A percentile compares a stretch with the other conserved stretches of the same genome.
These are phyloP conservation scores for Ogataea methanolica DNA, from an alignment of 805 yeast species.

Conservation along the genomic window DNA sequence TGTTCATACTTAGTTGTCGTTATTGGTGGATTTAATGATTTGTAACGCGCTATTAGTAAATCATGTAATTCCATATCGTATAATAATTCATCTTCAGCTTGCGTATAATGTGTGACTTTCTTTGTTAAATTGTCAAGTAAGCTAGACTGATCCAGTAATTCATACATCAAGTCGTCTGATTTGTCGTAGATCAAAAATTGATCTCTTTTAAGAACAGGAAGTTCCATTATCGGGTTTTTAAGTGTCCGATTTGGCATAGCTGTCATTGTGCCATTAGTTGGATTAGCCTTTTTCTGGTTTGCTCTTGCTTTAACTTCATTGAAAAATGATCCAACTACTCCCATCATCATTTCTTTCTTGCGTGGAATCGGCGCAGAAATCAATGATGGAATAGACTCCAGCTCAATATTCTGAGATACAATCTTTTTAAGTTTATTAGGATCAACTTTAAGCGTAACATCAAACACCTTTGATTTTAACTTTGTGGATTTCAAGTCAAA, in stretches of 20 bases:
- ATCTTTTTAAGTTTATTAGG: conserved; percentile 7
- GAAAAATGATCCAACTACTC: conserved; percentile 25
- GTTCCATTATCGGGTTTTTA: conserved; percentile 27
- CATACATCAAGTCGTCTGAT: conserved; percentile 4
- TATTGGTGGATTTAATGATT: too few relatives aligned
- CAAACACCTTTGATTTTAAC: conserved; percentile 6
- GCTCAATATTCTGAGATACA: conserved; percentile 5
- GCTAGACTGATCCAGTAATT: neutral
- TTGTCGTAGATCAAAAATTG: conserved; percentile 33
- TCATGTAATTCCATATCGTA: too few relatives aligned
- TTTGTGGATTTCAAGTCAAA: conserved; percentile 11
- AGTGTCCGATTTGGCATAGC: conserved; percentile 13
- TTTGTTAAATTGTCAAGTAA: neutral
- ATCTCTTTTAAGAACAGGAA: conserved; percentile 27
- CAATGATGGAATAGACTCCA: neutral
- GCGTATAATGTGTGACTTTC: neutral
- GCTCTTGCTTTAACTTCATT: conserved; percentile 36
- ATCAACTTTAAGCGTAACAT: conserved; percentile 12
- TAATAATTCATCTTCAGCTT: neutral
- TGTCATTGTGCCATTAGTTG: neutral
- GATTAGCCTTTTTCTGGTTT: conserved; percentile 12
- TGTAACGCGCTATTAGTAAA: too few relatives aligned
- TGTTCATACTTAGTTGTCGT: too few relatives aligned
- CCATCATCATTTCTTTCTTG: conserved; percentile 1
- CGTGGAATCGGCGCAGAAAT: neutral